Conservation (phyloP, 768 basidiomycete species). For the Tremella mesenterica region DNA sequence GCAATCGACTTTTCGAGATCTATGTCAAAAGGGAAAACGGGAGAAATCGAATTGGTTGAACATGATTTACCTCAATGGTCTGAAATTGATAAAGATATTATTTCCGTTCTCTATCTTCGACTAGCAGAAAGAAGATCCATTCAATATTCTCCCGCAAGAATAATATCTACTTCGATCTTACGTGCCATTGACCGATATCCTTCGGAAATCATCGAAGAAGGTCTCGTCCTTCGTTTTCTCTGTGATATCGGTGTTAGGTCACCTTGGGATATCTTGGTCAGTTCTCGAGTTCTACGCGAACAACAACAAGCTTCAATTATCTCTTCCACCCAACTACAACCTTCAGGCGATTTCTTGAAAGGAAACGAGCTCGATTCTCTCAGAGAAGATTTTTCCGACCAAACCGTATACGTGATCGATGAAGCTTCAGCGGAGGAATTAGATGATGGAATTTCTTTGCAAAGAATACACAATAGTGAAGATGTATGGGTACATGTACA, state of each 20-base stretch:
- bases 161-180: conserved; percentile 53
- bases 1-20: conserved; percentile 15
- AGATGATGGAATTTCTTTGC: conserved; percentile 86
- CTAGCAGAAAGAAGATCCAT: conserved; percentile 40
- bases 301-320: not conserved
- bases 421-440: conserved; percentile 69
- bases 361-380: conserved; percentile 31
- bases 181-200: conserved; percentile 50
- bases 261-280: conserved; percentile 40
- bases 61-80: conserved; percentile 10
- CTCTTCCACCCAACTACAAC: not conserved
- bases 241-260: conserved; percentile 64
- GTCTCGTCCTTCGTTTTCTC: conserved; percentile 49
- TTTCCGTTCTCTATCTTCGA: conserved; percentile 34
- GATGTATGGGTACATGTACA: conserved; percentile 79
- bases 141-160: conserved; percentile 59
- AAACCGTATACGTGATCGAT: conserved; percentile 75
- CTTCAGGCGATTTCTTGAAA: conserved; percentile 8
- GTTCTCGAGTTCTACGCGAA: not conserved
- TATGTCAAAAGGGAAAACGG: not conserved
- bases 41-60: not conserved
- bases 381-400: conserved; percentile 26
- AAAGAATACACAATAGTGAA: conserved; percentile 53
- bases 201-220: conserved; percentile 27
- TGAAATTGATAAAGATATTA: conserved; percentile 16